phyloP scores from a whole-genome alignment of 2,329 filamentous ascomycete genomes.

The Xylariaceae sp. region DNA sequence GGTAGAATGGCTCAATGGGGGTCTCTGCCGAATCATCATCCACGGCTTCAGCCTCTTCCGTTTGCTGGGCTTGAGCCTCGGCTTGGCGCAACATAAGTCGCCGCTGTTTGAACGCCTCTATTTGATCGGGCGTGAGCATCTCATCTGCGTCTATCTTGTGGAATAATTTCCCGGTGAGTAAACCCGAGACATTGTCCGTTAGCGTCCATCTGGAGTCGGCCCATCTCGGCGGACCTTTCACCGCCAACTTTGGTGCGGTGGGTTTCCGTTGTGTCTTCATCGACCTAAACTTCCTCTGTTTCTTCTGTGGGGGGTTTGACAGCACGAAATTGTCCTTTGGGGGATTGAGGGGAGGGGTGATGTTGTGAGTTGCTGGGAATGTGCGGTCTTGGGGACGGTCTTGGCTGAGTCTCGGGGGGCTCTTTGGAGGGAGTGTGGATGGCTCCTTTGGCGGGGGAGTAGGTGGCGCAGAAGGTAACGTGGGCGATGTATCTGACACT shows the following conservation, averaged over 20 bases:
- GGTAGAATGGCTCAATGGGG: conserved; percentile 47
- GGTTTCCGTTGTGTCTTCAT: conserved; percentile 26
- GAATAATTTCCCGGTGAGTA: conserved; percentile 53
- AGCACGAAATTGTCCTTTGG: conserved; percentile 15
- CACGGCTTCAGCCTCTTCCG: conserved; percentile 11
- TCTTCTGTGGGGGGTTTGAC: conserved; percentile 38
- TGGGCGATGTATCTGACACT: conserved; percentile 9
- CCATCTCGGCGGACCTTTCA: conserved; percentile 34
- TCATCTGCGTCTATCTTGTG: conserved; percentile 55
- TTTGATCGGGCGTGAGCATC: conserved; percentile 51
- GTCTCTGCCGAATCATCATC: conserved; percentile 35
- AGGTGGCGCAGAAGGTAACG: conserved; percentile 14
- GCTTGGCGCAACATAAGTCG: conserved; percentile 33
- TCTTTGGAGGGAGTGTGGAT: conserved; percentile 6
- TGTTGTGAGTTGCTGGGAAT: neutral
- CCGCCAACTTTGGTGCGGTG: conserved; percentile 20
- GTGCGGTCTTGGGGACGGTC: neutral
- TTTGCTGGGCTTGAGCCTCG: conserved; percentile 27
- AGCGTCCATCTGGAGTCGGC: conserved; percentile 40
- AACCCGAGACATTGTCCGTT: conserved; percentile 53
- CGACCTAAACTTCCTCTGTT: conserved; percentile 26
- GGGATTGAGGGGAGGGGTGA: conserved; percentile 1
- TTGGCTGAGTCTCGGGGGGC: neutral
- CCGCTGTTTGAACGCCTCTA: conserved; percentile 44
- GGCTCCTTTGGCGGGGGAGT: conserved; percentile 16